Base-by-base conservation (phyloP, 2,329 filamentous ascomycete species). In the Neobulgaria alba region DNA sequence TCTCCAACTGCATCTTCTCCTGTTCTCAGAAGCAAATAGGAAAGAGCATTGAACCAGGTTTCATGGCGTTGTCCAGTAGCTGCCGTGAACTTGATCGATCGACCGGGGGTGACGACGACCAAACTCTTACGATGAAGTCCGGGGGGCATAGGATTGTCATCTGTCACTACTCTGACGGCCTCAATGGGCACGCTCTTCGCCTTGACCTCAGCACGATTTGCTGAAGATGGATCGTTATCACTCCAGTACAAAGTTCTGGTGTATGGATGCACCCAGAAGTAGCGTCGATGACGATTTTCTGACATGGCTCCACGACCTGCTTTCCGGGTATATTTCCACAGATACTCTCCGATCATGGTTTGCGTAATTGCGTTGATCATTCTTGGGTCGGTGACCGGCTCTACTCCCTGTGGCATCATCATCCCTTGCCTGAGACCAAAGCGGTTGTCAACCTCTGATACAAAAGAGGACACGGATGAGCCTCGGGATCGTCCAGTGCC, bases 281-380 rank as follows among this genome's bases (percentile, higher is more conserved):
- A 98, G 21, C 92, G 81, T 47, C 86, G 79, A 63, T 98, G 92
- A 38, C 92, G 78, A 41, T 89, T 94, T 53, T 81, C 83, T 0
- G 89, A 96, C 64, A 94, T 79, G 48, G 88, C 85, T 40, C 80
- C 84, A 17, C 90, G 82, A n/a, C 88, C 89, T 45, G 89, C 74
- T 67, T 92, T 95, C 56, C 92, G 83, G 0, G 92, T 98, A 64
- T 98, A 98, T 63, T 98, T 98, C 92, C 92, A 98, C 30, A 98
- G 71, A 62, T 90, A 96, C 62, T 98, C 92, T 41, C 92, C 92
- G 58, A 98, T 96, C 92, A 98, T 98, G 14, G 92, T 96, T 64
- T 98, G 90, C 2, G 92, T 98, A 51, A 98, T 95, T 36, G 92
- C 92, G 66, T 95, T 88, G 53, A 98, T 96, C 88, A 98, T 95